A percentile compares a stretch with the other conserved stretches of the same genome.
Evolutionary conservation across 1,139 yeast species (phyloP).

Genomic region (Lodderomyces orthopsilosis): DNA sequence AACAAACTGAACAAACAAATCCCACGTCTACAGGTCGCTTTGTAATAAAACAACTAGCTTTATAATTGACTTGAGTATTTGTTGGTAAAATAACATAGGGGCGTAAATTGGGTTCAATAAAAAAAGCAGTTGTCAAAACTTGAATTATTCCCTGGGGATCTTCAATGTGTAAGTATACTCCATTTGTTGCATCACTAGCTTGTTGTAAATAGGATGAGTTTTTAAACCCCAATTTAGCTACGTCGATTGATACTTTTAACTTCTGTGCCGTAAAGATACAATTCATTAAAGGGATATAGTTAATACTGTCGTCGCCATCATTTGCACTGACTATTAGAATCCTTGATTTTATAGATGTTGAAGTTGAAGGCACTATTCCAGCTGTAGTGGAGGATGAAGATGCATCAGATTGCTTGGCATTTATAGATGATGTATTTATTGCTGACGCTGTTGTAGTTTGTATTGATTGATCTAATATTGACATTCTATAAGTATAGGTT

Average conservation of each 20-base stretch:
- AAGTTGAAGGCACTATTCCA: slow-evolving; percentile 5
- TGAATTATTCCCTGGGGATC: slow-evolving; percentile 80
- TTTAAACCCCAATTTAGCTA: slow-evolving; percentile 72
- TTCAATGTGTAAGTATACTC: slow-evolving; percentile 76
- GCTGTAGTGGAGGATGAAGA: slow-evolving; percentile 14
- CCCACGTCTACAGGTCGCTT: slow-evolving; percentile 90
- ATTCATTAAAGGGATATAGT: slow-evolving; percentile 93
- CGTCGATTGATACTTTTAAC: slow-evolving; percentile 85
- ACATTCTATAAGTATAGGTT: slow-evolving; percentile 72
- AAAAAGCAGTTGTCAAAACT: slow-evolving; percentile 57
- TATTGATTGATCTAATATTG: slow-evolving; percentile 49
- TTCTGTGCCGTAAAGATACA: slow-evolving; percentile 95
- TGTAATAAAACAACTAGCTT: slow-evolving; percentile 92
- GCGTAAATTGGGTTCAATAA: slow-evolving; percentile 81
- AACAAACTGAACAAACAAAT: slow-evolving; percentile 91
- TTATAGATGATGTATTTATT: slow-evolving; percentile 28
- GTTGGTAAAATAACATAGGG: slow-evolving; percentile 77
- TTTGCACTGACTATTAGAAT: slow-evolving; percentile 72
- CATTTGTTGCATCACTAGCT: slow-evolving; percentile 93
- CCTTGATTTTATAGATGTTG: slow-evolving; percentile 58
- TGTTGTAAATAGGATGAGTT: slow-evolving; percentile 87
- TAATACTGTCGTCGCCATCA: slow-evolving; percentile 67
- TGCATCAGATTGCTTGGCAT: slow-evolving; percentile 6
- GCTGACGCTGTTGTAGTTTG: slow-evolving; percentile 49
- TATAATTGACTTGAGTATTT: slow-evolving; percentile 81